Conservation (phyloP, 2,329 filamentous ascomycete species). For the Ophiostoma perfectum region DNA sequence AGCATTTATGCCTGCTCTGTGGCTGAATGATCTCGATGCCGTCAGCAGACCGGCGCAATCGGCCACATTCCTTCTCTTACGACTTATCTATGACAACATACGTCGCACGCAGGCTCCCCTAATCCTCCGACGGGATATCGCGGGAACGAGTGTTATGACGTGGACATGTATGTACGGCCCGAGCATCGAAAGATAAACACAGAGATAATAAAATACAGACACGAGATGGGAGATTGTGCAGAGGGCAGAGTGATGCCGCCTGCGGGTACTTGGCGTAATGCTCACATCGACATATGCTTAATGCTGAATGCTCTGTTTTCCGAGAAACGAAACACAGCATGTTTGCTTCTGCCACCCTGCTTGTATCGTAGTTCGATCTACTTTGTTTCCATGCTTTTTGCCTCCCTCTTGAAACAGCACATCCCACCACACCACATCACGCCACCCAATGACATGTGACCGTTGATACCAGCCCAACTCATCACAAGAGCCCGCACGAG, state of each 20-base stretch:
- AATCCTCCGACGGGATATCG: constrained; percentile 7
- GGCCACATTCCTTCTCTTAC: background rate
- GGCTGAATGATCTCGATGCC: background rate
- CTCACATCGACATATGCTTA: too few relatives aligned
- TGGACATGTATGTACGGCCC: background rate
- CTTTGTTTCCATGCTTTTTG: too few relatives aligned
- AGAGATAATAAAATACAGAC: too few relatives aligned
- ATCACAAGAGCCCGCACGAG: too few relatives aligned
- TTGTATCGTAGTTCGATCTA: too few relatives aligned
- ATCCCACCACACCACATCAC: background rate
- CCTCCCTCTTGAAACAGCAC: background rate
- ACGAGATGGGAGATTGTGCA: too few relatives aligned
- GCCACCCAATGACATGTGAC: background rate
- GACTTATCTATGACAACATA: background rate
- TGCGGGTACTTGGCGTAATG: too few relatives aligned
- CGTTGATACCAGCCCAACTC: background rate
- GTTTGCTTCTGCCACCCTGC: too few relatives aligned
- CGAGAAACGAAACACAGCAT: too few relatives aligned
- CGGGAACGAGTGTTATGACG: background rate
- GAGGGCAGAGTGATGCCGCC: background rate
- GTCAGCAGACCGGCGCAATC: constrained; percentile 1
- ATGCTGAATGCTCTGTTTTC: too few relatives aligned
- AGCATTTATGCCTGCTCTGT: too few relatives aligned
- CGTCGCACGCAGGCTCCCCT: background rate
- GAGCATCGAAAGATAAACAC: too few relatives aligned